These are phyloP conservation scores for Larix kaempferi DNA, from an alignment of 75 land plant genomes.

Conservation along the genomic window DNA sequence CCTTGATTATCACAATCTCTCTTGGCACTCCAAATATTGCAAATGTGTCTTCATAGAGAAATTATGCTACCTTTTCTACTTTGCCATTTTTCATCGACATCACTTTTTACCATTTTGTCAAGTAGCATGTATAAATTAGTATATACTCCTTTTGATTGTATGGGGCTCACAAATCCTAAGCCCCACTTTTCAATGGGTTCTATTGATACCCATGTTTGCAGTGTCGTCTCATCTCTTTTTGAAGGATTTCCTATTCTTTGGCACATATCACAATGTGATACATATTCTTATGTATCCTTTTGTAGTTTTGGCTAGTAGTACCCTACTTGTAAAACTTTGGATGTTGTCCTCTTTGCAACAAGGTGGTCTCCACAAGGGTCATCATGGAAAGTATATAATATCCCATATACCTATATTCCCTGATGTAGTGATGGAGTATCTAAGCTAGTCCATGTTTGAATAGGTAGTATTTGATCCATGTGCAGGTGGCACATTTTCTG, in stretches of 20 bases:
- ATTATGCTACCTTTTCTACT: not conserved
- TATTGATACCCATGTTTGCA: not conserved
- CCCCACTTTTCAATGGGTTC: not conserved
- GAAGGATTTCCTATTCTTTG: not conserved
- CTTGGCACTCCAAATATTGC: not conserved
- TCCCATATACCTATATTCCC: not conserved
- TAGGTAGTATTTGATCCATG: not conserved
- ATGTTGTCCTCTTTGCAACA: not conserved
- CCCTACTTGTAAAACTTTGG: not conserved
- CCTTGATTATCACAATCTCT: not conserved
- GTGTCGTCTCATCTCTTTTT: not conserved
- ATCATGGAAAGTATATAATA: not conserved
- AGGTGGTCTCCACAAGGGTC: not conserved
- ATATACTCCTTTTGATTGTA: not conserved
- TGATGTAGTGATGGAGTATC: not conserved
- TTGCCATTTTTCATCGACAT: not conserved
- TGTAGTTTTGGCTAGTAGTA: not conserved
- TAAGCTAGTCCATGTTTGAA: not conserved
- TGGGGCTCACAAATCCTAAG: not conserved
- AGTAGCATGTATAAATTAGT: not conserved
- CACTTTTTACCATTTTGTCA: not conserved
- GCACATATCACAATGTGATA: not conserved
- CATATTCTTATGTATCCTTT: not conserved
- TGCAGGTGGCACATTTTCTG: not conserved
- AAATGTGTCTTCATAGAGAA: not conserved